Conservation (phyloP, 768 basidiomycete species). For the Boletus pseudopeckii region DNA sequence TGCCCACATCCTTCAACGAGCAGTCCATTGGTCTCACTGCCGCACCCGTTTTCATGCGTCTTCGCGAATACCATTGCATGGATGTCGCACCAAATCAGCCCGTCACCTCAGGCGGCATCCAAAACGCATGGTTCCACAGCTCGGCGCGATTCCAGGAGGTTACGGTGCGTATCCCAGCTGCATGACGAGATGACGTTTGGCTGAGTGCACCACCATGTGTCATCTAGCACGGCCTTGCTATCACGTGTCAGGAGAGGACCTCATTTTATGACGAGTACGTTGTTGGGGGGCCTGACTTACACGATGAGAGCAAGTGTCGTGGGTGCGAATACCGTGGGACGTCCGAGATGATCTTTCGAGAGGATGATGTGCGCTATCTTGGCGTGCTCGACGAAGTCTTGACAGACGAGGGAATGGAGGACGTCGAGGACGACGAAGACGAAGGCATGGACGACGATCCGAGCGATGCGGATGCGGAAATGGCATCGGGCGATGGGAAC, state of each 20-base stretch:
- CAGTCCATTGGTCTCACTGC: slow-evolving; percentile 35
- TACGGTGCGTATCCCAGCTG: slow-evolving; percentile 22
- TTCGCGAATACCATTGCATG: slow-evolving; percentile 52
- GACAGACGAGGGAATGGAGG: slow-evolving; percentile 13
- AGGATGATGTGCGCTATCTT: slow-evolving; percentile 26
- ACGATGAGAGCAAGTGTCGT: slow-evolving; percentile 40
- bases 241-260: slow-evolving; percentile 22
- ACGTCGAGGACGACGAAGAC: slow-evolving; percentile 28
- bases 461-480: slow-evolving; percentile 25
- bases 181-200: background rate
- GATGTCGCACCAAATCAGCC: slow-evolving; percentile 36
- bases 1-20: slow-evolving; percentile 35
- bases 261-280: slow-evolving; percentile 43
- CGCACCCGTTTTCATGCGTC: slow-evolving; percentile 55
- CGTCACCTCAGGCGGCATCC: slow-evolving; percentile 33
- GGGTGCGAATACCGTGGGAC: slow-evolving; percentile 29
- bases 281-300: slow-evolving; percentile 37
- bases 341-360: slow-evolving; percentile 27
- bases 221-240: slow-evolving; percentile 19
- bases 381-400: slow-evolving; percentile 5
- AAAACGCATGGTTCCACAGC: slow-evolving; percentile 40
- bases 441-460: slow-evolving; percentile 28
- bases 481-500: slow-evolving; percentile 19
- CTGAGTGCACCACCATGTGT: background rate
- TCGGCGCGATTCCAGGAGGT: slow-evolving; percentile 14